phyloP scores from a whole-genome alignment of 1,284 basidiomycete species.

The Puccinia novopanici region DNA sequence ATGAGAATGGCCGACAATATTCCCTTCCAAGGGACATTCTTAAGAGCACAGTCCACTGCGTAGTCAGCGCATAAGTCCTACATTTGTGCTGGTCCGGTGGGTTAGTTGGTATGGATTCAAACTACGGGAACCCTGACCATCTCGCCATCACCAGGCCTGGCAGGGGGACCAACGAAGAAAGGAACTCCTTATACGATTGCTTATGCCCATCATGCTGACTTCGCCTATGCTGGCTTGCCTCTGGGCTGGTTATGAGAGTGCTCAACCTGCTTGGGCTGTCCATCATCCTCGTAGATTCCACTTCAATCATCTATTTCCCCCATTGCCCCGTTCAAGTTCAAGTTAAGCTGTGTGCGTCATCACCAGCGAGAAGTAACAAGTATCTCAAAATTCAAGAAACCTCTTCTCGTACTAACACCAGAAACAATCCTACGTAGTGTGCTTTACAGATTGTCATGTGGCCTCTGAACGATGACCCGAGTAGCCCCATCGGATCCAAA shows the following conservation, averaged over 20 bases:
- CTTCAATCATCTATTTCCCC: not conserved
- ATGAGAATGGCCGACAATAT: too few species aligned
- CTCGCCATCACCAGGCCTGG: not conserved
- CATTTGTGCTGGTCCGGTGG: not conserved
- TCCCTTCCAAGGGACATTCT: not conserved
- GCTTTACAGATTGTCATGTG: not conserved
- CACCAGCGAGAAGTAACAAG: not conserved
- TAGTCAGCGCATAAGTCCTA: not conserved
- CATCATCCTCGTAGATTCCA: not conserved
- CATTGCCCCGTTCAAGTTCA: not conserved
- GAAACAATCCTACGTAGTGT: not conserved
- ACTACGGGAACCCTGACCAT: not conserved
- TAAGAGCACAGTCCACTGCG: not conserved
- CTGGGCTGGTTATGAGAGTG: too few species aligned
- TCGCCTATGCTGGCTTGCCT: too few species aligned
- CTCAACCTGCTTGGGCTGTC: not conserved
- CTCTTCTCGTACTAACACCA: not conserved
- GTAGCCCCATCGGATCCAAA: not conserved
- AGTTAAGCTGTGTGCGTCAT: not conserved
- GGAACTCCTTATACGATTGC: not conserved
- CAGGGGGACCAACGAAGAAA: not conserved
- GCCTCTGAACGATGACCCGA: not conserved
- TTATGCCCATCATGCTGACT: conserved; percentile 17
- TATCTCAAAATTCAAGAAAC: not conserved
- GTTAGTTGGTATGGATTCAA: not conserved